These are phyloP conservation scores for Chrysanthemum makinoi DNA, from an alignment of 129 eudicot species.

Conservation along the genomic window DNA sequence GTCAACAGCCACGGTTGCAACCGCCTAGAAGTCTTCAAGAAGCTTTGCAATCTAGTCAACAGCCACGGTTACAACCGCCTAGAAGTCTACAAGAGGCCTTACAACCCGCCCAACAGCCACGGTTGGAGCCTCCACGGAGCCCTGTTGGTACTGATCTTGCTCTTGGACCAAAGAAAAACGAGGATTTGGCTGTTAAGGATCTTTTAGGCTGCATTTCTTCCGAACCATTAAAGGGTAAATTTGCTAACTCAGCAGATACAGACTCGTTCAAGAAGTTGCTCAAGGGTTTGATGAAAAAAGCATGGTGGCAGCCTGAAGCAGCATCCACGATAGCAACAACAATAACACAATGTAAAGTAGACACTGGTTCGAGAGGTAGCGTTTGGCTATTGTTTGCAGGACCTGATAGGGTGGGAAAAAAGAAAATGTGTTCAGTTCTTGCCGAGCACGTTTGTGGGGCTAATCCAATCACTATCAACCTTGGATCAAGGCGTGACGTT, in stretches of 20 bases:
- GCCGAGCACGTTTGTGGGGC: slow-evolving; percentile 68
- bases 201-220: slow-evolving; percentile 76
- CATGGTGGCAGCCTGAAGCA: slow-evolving; percentile 98
- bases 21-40: slow-evolving; percentile 43
- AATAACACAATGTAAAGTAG: slow-evolving; percentile 63
- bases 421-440: slow-evolving; percentile 77
- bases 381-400: slow-evolving; percentile 85
- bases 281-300: slow-evolving; percentile 80
- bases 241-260: slow-evolving; percentile 55
- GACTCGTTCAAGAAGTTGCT: slow-evolving; percentile 87
- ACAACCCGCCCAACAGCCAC: slow-evolving; percentile 38
- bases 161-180: slow-evolving; percentile 67
- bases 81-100: slow-evolving; percentile 44
- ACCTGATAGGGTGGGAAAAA: slow-evolving; percentile 85
- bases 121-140: slow-evolving; percentile 55
- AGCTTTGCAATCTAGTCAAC: slow-evolving; percentile 47
- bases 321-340: slow-evolving; percentile 82
- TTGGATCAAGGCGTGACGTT: slow-evolving; percentile 61
- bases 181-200: slow-evolving; percentile 52
- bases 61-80: slow-evolving; percentile 50
- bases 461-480: slow-evolving; percentile 55
- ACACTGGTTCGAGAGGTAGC: slow-evolving; percentile 54
- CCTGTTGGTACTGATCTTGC: slow-evolving; percentile 75
- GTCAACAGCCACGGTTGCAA: slow-evolving; percentile 56
- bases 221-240: slow-evolving; percentile 56